Base-by-base conservation (phyloP, 2,329 filamentous ascomycete genomes). In the Penicillium sp. region DNA sequence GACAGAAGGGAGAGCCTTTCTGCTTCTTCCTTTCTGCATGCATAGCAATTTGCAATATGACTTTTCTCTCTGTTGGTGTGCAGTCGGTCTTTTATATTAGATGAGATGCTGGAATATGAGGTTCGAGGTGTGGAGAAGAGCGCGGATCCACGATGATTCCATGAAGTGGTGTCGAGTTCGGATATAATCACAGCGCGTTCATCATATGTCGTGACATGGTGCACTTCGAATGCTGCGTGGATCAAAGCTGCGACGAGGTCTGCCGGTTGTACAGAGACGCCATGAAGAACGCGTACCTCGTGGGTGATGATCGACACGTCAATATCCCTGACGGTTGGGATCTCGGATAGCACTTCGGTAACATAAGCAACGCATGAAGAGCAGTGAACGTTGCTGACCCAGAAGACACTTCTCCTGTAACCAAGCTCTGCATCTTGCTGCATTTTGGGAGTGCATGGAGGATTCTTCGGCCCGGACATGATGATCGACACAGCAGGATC, bases 31-130 rank as follows among this genome's bases (percentile, higher is more conserved):
- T 66, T 68, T 46, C 68, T 68, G 61, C 76, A 79, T 23, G 71
- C 69, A 51, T 75, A 69, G 52, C 76, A 79, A 44, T 77, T 77
- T 46, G 73, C 68, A 32, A 78, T 62, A 52, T 79, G 72, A 42
- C 62, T 63, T 26, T 51, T 63, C 14, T 59, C 59, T 55, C 57
- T 46, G 42, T 49, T 54, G 6, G 48, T 42, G 26, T 55, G 46
- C 8, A 47, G 18, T 22, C 49, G 47, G 5, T 58, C 57, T 40
- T 52, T 57, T 20, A 58, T 54, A 13, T 58, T 57, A 14, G 51
- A 44, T 1, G 52, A 50, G 31, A 54, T 44, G n/a, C 49, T 53
- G 18, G 56, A 51, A 18, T 56, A 50, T 8, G 56, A 54, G 6
- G 48, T 46, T 3, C 54, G 53, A 1, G 54, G 57, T 6, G 56